Conservation (phyloP, 2,329 filamentous ascomycete genomes). For the Fusarium tuaranense region DNA sequence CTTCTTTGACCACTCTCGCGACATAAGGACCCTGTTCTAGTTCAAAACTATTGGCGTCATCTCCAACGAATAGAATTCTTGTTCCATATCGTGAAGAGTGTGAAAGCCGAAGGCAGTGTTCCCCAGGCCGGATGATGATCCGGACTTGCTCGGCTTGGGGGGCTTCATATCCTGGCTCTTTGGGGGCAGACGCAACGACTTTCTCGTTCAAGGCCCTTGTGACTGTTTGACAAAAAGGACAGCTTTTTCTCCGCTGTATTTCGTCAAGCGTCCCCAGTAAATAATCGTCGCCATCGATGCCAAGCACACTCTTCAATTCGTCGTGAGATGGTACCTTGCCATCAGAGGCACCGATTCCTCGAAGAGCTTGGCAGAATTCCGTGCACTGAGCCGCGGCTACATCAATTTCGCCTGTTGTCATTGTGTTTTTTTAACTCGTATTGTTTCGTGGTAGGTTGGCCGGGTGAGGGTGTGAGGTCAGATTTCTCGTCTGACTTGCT, state of each 20-base stretch:
- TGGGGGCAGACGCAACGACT: fast-evolving
- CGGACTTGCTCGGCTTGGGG: background rate
- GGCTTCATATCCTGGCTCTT: background rate
- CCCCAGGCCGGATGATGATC: background rate
- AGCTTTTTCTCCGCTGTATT: background rate
- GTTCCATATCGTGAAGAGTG: background rate
- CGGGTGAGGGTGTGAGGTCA: background rate
- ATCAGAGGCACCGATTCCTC: background rate
- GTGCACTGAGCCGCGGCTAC: background rate
- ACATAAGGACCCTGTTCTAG: background rate
- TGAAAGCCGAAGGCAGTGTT: constrained; percentile 4
- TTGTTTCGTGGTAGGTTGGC: background rate
- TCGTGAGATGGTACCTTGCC: background rate
- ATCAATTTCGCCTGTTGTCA: background rate
- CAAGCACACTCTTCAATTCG: background rate
- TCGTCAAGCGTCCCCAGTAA: background rate
- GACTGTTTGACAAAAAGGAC: background rate
- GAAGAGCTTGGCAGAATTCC: background rate
- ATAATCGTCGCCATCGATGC: background rate
- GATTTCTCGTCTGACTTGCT: background rate
- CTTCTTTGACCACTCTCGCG: background rate
- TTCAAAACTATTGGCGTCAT: background rate
- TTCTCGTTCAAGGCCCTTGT: background rate
- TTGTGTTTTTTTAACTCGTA: background rate
- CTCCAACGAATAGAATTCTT: constrained; percentile 6